Percentiles rank a stretch among this genome's conserved stretches.
Evolutionary conservation across 2,329 filamentous ascomycete species (phyloP).

Genomic region (Exophiala sp.): DNA sequence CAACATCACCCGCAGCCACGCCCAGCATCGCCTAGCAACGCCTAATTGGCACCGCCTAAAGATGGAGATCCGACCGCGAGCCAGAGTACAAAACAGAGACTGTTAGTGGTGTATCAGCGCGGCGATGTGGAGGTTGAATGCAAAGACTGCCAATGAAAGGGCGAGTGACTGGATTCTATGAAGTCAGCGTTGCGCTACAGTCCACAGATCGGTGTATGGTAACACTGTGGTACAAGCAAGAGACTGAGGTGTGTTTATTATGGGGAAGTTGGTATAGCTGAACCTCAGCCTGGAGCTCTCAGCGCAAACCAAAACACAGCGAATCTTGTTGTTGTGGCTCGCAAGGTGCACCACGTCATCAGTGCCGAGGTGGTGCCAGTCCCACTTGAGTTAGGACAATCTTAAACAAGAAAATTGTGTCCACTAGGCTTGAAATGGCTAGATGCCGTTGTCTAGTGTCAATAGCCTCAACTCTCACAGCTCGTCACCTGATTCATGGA

Average conservation of each 20-base stretch:
- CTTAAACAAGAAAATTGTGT: neutral
- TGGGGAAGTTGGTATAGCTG: too few relatives aligned
- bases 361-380: neutral
- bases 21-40: neutral
- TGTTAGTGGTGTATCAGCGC: too few relatives aligned
- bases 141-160: conserved; percentile 1
- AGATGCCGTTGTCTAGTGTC: neutral
- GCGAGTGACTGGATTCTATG: too few relatives aligned
- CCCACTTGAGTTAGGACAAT: neutral
- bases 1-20: neutral
- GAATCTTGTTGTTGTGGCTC: neutral
- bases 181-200: too few relatives aligned
- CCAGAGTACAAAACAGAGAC: too few relatives aligned
- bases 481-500: too few relatives aligned
- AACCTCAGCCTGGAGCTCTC: neutral
- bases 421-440: neutral
- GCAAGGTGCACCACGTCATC: neutral
- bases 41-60: neutral
- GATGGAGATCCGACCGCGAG: neutral
- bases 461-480: conserved; percentile 15
- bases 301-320: neutral
- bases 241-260: too few relatives aligned
- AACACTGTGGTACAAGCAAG: too few relatives aligned
- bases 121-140: too few relatives aligned
- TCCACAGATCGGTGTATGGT: too few relatives aligned